A percentile compares a stretch with the other conserved stretches of the same genome.
Conservation (phyloP, 2,329 filamentous ascomycete species). For the Diaporthe helianthi region DNA sequence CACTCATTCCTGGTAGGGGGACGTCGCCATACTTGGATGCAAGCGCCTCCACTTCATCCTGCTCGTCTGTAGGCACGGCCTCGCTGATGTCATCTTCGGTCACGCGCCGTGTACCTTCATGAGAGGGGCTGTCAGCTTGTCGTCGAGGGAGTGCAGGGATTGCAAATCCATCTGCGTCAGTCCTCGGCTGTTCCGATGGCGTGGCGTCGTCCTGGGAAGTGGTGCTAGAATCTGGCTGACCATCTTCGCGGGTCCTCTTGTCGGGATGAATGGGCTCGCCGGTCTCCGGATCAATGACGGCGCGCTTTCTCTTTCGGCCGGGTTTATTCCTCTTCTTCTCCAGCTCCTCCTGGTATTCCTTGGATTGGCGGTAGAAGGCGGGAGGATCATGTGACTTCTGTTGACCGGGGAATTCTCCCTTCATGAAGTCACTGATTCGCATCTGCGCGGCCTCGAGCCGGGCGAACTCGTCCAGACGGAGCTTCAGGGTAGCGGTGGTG, state of each 20-base stretch:
- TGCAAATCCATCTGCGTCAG: slow-evolving; percentile 72
- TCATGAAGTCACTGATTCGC: slow-evolving; percentile 77
- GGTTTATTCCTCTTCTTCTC: slow-evolving; percentile 52
- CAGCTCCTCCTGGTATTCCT: slow-evolving; percentile 63
- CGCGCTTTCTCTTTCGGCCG: slow-evolving; percentile 53
- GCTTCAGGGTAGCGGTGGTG: slow-evolving; percentile 89
- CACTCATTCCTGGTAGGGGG: slow-evolving; percentile 18
- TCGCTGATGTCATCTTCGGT: slow-evolving; percentile 41
- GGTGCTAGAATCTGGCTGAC: neutral
- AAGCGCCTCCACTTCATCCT: slow-evolving; percentile 41
- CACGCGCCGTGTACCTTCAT: slow-evolving; percentile 30
- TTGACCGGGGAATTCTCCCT: slow-evolving; percentile 16
- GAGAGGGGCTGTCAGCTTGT: neutral
- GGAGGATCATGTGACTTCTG: slow-evolving; percentile 85
- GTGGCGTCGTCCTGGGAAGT: slow-evolving; percentile 41
- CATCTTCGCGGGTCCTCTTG: slow-evolving; percentile 16
- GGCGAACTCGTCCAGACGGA: slow-evolving; percentile 91
- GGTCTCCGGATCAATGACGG: slow-evolving; percentile 39
- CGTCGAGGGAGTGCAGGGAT: slow-evolving; percentile 61
- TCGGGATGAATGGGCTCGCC: slow-evolving; percentile 42
- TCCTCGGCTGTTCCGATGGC: slow-evolving; percentile 42
- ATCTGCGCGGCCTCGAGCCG: slow-evolving; percentile 83
- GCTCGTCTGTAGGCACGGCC: slow-evolving; percentile 33
- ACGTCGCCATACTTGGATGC: slow-evolving; percentile 54
- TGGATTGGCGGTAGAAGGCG: slow-evolving; percentile 73